Percentiles rank a stretch among this genome's conserved stretches.
phyloP scores from a whole-genome alignment of 805 yeast species.

The Myxozyma melibiosi region DNA sequence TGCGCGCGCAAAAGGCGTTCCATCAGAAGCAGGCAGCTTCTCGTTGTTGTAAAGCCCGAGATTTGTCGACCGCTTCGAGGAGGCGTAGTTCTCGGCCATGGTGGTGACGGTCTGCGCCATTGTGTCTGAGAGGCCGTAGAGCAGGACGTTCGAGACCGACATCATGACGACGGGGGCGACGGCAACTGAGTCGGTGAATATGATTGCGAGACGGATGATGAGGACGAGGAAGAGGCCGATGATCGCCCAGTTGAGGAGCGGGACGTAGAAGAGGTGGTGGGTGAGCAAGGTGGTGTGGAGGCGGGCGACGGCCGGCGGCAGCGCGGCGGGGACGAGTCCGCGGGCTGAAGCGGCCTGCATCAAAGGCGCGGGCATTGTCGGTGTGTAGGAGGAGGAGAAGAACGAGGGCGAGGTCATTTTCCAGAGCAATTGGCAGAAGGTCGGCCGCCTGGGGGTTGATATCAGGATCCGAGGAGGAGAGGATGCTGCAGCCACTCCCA shows the following conservation, averaged over 20 bases:
- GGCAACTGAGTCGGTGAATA: constrained; percentile 50
- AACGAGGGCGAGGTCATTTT: constrained; percentile 33
- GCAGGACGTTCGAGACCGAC: constrained; percentile 72
- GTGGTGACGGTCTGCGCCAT: constrained; percentile 74
- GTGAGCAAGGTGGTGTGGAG: constrained; percentile 14
- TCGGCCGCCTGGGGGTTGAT: background rate
- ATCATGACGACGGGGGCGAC: constrained; percentile 73
- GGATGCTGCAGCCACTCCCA: constrained; percentile 1
- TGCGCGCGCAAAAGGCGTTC: constrained; percentile 33
- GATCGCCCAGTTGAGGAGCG: constrained; percentile 44
- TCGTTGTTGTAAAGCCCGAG: constrained; percentile 22
- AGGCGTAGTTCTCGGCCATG: constrained; percentile 38
- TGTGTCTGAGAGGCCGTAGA: constrained; percentile 89
- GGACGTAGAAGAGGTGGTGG: constrained; percentile 33
- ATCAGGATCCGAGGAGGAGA: background rate
- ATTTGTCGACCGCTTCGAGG: constrained; percentile 23
- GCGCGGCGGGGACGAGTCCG: constrained; percentile 7
- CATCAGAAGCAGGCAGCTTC: constrained; percentile 22
- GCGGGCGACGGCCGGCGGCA: constrained; percentile 23
- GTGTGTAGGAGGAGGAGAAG: constrained; percentile 27
- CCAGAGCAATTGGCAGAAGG: background rate
- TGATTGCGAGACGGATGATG: constrained; percentile 41
- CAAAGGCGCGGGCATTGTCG: constrained; percentile 18
- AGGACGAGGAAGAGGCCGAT: constrained; percentile 39
- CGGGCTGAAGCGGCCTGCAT: constrained; percentile 24